A percentile compares a stretch with the other conserved stretches of the same genome.
phyloP scores from a whole-genome alignment of 441 rosid species.

The Brassica balearica region DNA sequence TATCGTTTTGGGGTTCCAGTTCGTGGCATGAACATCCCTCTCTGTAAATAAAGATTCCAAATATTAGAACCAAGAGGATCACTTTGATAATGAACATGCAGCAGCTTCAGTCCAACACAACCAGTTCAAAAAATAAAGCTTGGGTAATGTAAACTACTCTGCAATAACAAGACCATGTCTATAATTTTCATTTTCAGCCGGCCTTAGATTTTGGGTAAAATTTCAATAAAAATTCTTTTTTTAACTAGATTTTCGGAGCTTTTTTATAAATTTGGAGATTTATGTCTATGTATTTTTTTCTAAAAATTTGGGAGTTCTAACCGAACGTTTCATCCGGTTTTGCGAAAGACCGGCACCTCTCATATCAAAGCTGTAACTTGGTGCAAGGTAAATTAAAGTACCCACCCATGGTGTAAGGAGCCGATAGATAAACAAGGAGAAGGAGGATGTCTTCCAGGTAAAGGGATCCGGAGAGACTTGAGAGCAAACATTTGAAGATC shows the following conservation, averaged over 20 bases:
- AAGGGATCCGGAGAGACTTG: slow-evolving; percentile 65
- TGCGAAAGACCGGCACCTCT: too few relatives aligned
- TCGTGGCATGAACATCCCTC: slow-evolving; percentile 43
- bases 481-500: slow-evolving; percentile 85
- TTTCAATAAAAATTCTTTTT: too few relatives aligned
- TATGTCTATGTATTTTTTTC: too few relatives aligned
- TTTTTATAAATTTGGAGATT: too few relatives aligned
- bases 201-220: too few relatives aligned
- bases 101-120: background rate
- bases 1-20: slow-evolving; percentile 38
- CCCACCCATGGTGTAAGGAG: slow-evolving; percentile 52
- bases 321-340: too few relatives aligned
- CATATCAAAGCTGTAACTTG: background rate
- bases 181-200: too few relatives aligned
- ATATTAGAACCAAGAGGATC: slow-evolving; percentile 7
- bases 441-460: slow-evolving; percentile 82
- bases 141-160: too few relatives aligned
- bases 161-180: too few relatives aligned
- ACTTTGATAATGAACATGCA: slow-evolving; percentile 8
- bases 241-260: too few relatives aligned
- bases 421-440: slow-evolving; percentile 60
- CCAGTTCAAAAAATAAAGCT: background rate
- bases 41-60: slow-evolving; percentile 49
- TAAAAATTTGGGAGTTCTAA: too few relatives aligned
- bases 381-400: background rate